These are phyloP conservation scores for Crinitomyces ghanaensis DNA, from an alignment of 805 yeast species.

Conservation along the genomic window DNA sequence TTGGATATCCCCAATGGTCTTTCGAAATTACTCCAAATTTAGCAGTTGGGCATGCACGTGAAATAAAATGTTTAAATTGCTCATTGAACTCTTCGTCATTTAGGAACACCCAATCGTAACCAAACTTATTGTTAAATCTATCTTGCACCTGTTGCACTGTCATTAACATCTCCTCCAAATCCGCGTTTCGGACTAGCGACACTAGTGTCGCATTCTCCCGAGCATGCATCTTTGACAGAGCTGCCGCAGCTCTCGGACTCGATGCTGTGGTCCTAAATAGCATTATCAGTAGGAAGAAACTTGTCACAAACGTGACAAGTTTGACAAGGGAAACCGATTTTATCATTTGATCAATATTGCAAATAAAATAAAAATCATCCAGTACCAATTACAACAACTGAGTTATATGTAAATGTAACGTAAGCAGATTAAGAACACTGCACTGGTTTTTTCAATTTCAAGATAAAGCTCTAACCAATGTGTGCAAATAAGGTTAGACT, in stretches of 20 bases:
- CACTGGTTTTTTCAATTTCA: neutral
- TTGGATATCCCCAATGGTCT: constrained; percentile 63
- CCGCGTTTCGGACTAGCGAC: constrained; percentile 59
- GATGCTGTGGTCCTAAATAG: constrained; percentile 2
- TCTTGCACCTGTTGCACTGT: constrained; percentile 55
- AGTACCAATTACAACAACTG: too few species aligned
- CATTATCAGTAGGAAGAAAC: constrained; percentile 1
- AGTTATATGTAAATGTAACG: neutral
- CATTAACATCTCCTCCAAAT: constrained; percentile 43
- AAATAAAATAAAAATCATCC: too few species aligned
- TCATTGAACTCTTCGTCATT: constrained; percentile 56
- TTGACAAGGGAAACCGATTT: neutral
- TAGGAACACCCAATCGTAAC: constrained; percentile 72
- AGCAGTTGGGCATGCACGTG: constrained; percentile 43
- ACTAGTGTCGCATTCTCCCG: constrained; percentile 49
- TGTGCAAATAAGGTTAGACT: too few species aligned
- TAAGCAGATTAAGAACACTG: neutral
- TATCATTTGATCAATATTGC: neutral
- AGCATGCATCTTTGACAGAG: neutral
- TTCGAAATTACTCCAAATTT: constrained; percentile 50
- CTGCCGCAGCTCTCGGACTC: neutral
- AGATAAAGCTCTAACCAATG: constrained; percentile 1
- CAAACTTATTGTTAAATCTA: constrained; percentile 48
- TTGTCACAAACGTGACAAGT: neutral
- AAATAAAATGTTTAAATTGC: constrained; percentile 43